Evolutionary conservation across 345 rosid species (phyloP).

Genomic region (Ceriops tagal): DNA sequence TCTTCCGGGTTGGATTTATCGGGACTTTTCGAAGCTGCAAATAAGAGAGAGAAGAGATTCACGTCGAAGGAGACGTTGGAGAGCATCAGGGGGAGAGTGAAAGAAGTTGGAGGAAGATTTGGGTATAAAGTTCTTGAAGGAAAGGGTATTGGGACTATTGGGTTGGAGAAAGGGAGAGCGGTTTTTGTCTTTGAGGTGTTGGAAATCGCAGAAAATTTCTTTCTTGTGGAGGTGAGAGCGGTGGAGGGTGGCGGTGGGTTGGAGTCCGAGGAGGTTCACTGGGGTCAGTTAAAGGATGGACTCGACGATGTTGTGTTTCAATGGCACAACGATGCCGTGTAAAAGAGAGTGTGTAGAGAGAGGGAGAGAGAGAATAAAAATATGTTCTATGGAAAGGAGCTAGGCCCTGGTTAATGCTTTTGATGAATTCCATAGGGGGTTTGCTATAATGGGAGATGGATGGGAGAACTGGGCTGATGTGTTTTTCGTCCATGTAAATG

Average conservation of each 20-base stretch:
- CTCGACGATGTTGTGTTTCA: slow-evolving; percentile 59
- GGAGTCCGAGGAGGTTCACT: slow-evolving; percentile 57
- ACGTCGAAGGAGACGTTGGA: slow-evolving; percentile 46
- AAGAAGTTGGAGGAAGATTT: slow-evolving; percentile 54
- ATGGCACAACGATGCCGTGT: slow-evolving; percentile 40
- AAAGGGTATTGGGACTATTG: slow-evolving; percentile 49
- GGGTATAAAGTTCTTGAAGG: slow-evolving; percentile 65
- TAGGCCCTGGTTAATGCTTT: too few relatives aligned
- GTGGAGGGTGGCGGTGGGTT: slow-evolving; percentile 47
- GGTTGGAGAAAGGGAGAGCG: slow-evolving; percentile 55
- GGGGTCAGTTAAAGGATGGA: slow-evolving; percentile 60
- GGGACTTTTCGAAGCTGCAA: slow-evolving; percentile 46
- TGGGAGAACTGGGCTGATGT: not conserved
- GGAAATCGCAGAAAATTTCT: slow-evolving; percentile 43
- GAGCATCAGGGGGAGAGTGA: slow-evolving; percentile 50
- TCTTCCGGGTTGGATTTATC: slow-evolving; percentile 73
- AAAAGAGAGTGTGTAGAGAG: not conserved
- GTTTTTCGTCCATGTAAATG: not conserved
- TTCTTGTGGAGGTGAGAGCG: slow-evolving; percentile 57
- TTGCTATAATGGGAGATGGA: not conserved
- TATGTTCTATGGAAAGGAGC: too few relatives aligned
- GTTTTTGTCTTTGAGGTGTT: slow-evolving; percentile 47
- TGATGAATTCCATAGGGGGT: not conserved
- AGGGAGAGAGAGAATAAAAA: not conserved
- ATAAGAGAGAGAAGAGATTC: slow-evolving; percentile 56